Conservation (phyloP, 83 land plant genomes). For the Picea abies region DNA sequence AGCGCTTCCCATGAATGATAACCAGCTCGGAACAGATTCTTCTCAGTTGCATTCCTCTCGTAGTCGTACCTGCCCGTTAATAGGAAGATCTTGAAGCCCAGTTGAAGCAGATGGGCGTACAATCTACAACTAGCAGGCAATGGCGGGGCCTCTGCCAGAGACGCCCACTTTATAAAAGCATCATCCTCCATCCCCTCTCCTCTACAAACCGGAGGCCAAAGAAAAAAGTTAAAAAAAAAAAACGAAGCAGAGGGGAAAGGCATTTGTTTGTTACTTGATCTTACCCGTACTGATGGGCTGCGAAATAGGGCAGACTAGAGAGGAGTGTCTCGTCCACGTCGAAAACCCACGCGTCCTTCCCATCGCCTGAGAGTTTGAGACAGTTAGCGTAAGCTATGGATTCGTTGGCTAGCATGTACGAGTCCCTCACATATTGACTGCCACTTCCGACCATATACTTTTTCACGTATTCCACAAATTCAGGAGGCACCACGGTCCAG, state of each 20-base stretch:
- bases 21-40: slow-evolving; percentile 9
- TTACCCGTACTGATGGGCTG: slow-evolving; percentile 16
- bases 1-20: slow-evolving; percentile 27
- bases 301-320: slow-evolving; percentile 55
- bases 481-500: slow-evolving; percentile 38
- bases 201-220: slow-evolving; percentile 11
- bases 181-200: neutral
- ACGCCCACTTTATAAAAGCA: slow-evolving; percentile 15
- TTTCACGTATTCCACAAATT: slow-evolving; percentile 33
- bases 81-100: slow-evolving; percentile 24
- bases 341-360: slow-evolving; percentile 51
- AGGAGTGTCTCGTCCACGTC: slow-evolving; percentile 21
- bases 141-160: slow-evolving; percentile 20
- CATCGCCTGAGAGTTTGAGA: slow-evolving; percentile 31
- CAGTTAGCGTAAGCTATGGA: slow-evolving; percentile 31
- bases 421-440: neutral
- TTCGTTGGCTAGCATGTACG: slow-evolving; percentile 34
- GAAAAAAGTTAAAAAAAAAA: neutral
- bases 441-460: slow-evolving; percentile 33
- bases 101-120: slow-evolving; percentile 4
- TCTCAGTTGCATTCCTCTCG: slow-evolving; percentile 12
- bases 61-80: neutral
- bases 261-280: neutral
- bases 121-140: slow-evolving; percentile 21
- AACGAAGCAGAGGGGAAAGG: neutral